These are phyloP conservation scores for Artemisia tridentata DNA, from an alignment of 129 eudicot species.

Conservation along the genomic window DNA sequence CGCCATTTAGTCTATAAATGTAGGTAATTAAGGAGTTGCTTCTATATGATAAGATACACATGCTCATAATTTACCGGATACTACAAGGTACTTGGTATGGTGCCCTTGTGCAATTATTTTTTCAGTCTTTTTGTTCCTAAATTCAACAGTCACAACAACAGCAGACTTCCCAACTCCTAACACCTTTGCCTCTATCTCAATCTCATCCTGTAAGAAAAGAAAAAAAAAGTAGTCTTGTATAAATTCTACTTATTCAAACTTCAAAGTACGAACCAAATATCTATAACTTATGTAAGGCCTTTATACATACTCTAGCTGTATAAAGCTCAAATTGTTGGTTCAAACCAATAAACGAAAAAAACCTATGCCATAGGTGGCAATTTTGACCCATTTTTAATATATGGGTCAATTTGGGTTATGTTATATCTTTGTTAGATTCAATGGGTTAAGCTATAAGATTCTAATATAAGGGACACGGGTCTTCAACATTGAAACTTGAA, in stretches of 20 bases:
- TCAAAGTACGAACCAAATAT: not conserved
- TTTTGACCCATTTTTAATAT: not conserved
- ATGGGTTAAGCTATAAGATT: no score
- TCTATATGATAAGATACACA: conserved; percentile 15
- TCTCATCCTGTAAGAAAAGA: conserved; percentile 66
- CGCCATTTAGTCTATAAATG: no score
- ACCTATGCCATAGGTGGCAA: not conserved
- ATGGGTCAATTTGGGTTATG: no score
- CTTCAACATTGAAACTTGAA: no score
- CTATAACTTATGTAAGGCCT: not conserved
- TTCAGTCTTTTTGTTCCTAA: conserved; percentile 75
- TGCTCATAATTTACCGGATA: conserved; percentile 59
- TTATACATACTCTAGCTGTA: not conserved
- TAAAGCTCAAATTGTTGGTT: conserved; percentile 3
- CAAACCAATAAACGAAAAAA: conserved; percentile 2
- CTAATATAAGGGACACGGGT: no score
- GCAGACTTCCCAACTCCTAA: conserved; percentile 76
- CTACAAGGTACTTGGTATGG: conserved; percentile 75
- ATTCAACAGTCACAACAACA: conserved; percentile 72
- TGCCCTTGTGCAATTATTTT: conserved; percentile 94
- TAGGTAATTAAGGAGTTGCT: not conserved
- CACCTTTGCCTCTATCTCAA: conserved; percentile 71
- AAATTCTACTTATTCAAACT: not conserved
- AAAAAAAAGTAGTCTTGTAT: not conserved
- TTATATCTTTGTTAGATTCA: no score